A percentile compares a stretch with the other conserved stretches of the same genome.
These are phyloP conservation scores for Boletus vermiculosoides DNA, from an alignment of 768 basidiomycete genomes.

Conservation along the genomic window DNA sequence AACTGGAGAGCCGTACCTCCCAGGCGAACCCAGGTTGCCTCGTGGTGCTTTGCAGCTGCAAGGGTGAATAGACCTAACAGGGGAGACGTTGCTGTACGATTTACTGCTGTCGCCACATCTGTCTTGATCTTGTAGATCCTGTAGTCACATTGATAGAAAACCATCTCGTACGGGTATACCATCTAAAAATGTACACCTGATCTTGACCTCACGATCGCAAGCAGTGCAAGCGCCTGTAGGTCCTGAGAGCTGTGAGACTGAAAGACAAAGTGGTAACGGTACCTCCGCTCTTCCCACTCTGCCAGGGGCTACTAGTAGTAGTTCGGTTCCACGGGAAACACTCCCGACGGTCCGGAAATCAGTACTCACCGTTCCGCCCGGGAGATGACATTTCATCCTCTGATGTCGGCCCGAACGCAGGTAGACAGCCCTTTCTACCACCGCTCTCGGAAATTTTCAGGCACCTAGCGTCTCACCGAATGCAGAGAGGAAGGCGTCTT, in stretches of 20 bases:
- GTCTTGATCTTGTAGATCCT: not conserved
- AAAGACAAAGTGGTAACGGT: not conserved
- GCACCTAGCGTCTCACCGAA: not conserved
- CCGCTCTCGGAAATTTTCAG: not conserved
- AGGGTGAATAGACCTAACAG: constrained; percentile 13
- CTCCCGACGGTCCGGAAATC: not conserved
- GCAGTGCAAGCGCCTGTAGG: not conserved
- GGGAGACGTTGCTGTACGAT: constrained; percentile 13
- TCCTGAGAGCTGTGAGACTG: not conserved
- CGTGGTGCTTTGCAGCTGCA: constrained; percentile 56
- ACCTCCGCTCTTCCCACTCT: too few relatives aligned
- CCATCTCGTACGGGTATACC: constrained; percentile 5
- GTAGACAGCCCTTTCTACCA: not conserved
- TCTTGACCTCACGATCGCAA: not conserved
- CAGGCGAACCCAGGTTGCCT: constrained; percentile 71
- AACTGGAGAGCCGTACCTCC: constrained; percentile 65
- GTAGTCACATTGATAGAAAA: constrained; percentile 12
- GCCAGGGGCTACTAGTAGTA: too few relatives aligned
- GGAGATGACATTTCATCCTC: not conserved
- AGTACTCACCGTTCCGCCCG: too few relatives aligned
- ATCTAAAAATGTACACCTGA: constrained; percentile 6
- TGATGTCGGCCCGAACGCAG: not conserved
- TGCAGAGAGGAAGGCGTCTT: not conserved
- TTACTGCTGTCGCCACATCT: not conserved
- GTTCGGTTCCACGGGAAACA: not conserved